phyloP scores from a whole-genome alignment of 2,329 filamentous ascomycete genomes.

The Tolypocladium tropicale region DNA sequence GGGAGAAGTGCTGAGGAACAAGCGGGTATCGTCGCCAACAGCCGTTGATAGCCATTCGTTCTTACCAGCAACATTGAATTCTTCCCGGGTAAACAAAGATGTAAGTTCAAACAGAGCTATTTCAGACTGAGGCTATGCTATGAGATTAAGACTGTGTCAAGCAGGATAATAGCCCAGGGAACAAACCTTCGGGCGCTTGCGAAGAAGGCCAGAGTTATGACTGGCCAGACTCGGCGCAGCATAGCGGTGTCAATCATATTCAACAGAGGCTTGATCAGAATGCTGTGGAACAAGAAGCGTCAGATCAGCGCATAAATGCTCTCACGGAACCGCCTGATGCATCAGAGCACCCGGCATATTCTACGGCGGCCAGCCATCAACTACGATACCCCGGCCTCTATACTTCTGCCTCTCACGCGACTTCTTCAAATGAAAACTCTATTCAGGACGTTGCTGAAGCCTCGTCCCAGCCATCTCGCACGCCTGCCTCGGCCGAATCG shows the following conservation, averaged over 20 bases:
- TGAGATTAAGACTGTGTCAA: not conserved
- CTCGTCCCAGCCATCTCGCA: not conserved
- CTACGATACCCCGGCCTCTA: not conserved
- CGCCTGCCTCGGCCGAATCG: constrained; percentile 5
- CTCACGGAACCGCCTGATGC: not conserved
- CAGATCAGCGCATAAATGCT: not conserved
- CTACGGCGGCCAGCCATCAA: not conserved
- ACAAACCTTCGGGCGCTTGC: too few species aligned
- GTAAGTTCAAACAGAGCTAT: not conserved
- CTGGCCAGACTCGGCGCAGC: too few species aligned
- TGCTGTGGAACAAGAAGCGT: not conserved
- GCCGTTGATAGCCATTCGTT: not conserved
- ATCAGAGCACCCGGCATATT: not conserved
- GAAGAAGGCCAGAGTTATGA: not conserved
- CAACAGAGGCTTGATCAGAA: not conserved
- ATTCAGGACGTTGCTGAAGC: not conserved
- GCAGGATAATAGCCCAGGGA: not conserved
- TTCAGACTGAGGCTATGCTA: not conserved
- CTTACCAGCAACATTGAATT: not conserved
- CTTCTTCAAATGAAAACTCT: not conserved
- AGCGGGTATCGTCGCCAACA: too few species aligned
- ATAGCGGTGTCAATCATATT: not conserved
- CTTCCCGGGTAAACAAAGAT: not conserved
- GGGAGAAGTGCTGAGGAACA: too few species aligned
- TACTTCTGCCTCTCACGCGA: not conserved